phyloP scores from a whole-genome alignment of 306 rosid species.

The Begonia loranthoides region DNA sequence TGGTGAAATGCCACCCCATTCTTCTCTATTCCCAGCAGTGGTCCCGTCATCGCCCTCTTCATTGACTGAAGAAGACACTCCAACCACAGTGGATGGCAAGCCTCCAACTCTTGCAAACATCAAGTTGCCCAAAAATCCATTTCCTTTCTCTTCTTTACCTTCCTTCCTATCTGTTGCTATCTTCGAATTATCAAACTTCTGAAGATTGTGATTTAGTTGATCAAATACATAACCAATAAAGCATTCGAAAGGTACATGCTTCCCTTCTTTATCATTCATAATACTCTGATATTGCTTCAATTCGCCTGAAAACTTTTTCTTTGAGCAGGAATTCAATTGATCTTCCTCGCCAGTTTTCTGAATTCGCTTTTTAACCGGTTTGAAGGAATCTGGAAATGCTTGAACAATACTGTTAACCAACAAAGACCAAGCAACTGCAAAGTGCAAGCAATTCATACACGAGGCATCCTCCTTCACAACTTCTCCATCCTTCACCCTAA shows the following conservation, averaged over 20 bases:
- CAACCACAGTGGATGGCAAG: conserved; percentile 55
- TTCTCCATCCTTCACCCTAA: conserved; percentile 22
- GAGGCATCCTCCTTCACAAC: conserved; percentile 42
- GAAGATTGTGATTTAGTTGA: conserved; percentile 51
- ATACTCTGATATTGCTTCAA: conserved; percentile 30
- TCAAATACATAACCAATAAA: conserved; percentile 65
- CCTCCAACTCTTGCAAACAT: conserved; percentile 90
- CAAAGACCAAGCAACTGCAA: conserved; percentile 71
- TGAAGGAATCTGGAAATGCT: conserved; percentile 75
- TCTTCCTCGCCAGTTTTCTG: conserved; percentile 51
- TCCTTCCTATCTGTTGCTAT: conserved; percentile 46
- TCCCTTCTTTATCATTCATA: conserved; percentile 34
- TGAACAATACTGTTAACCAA: conserved; percentile 57
- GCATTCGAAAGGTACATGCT: conserved; percentile 49
- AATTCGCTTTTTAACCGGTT: conserved; percentile 48
- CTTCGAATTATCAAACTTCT: conserved; percentile 49
- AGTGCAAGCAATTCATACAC: conserved; percentile 67
- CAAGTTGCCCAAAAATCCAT: conserved; percentile 80
- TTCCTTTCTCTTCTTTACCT: conserved; percentile 50
- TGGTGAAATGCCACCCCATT: conserved; percentile 44
- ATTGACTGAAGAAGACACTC: conserved; percentile 44
- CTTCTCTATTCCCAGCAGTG: conserved; percentile 38
- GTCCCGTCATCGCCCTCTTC: conserved; percentile 42
- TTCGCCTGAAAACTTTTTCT: conserved; percentile 36
- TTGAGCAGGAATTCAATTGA: conserved; percentile 30